Base-by-base conservation (phyloP, 2,329 filamentous ascomycete genomes). In the Pseudopyricularia cyperi region DNA sequence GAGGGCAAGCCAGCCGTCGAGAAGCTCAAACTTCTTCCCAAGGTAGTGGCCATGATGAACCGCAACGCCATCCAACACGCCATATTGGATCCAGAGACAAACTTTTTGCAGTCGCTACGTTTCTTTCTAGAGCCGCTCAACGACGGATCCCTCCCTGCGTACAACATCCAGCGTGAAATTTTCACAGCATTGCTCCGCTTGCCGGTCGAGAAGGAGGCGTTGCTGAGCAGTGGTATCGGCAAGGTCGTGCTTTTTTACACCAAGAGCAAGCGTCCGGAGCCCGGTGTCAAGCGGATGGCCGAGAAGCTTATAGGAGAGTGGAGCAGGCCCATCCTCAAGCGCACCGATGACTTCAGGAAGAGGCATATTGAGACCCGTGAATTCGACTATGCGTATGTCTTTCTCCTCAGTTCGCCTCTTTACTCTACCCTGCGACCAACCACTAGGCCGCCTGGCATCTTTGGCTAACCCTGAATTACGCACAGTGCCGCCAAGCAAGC, bases 211-310 rank as follows among this genome's bases (percentile, higher is more conserved):
- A 96, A 96, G 64, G 93, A 97, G 60, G 79, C 85, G 2, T 76
- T 98, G 14, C 77, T 94, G 22, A 90, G 89, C 57, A 95, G 88
- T 60, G 90, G 91, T 19, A 93, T 98, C 57, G 93, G 93, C 63
- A 96, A 96, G 66, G 89, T 98, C 48, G 85, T 96, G 51, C 80
- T 95, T 56, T 98, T 96, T 71, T 98, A 98, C 70, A 96, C 90
- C 50, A 90, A 90, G 69, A 95, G 87, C 73, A 94, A 90, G 71
- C 85, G 88, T 58, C 86, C 90, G 1, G 88, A 97, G 68, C 74
- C 84, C 4, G 78, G 76, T 55, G 96, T 98, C 73, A 96, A 96
- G 74, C 83, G 91, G 58, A 88, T 90, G 70, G 93, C 93, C 0
- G 90, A 97, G 71, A 82, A 87, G 48, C 74, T 97, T n/a, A 75